Evolutionary conservation across 75 land plant species (phyloP).

Genomic region (Pseudotsuga menziesii): DNA sequence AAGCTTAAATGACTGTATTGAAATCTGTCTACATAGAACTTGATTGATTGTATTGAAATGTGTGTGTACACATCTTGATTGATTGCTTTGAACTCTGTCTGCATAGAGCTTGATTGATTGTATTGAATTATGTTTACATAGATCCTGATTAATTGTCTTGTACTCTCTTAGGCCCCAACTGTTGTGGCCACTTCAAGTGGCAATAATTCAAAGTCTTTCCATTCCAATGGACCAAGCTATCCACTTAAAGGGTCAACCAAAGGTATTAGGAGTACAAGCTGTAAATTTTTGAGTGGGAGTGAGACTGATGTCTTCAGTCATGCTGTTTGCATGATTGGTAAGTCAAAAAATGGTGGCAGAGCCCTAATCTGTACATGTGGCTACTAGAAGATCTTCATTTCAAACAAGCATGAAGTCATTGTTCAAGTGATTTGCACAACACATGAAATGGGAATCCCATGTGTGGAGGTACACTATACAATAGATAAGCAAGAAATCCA

Average conservation of each 20-base stretch:
- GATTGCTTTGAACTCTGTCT: background rate
- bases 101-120: background rate
- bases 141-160: background rate
- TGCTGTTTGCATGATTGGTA: slow-evolving; percentile 7
- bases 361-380: slow-evolving; percentile 48
- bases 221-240: background rate
- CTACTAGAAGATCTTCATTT: slow-evolving; percentile 73
- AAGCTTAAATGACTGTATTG: background rate
- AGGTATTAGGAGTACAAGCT: background rate
- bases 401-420: slow-evolving; percentile 92
- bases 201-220: slow-evolving; percentile 2
- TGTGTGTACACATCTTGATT: background rate
- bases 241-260: background rate
- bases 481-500: slow-evolving; percentile 83
- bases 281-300: background rate
- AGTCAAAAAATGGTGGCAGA: slow-evolving; percentile 28
- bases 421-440: slow-evolving; percentile 91
- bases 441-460: slow-evolving; percentile 98
- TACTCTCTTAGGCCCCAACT: background rate
- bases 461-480: slow-evolving; percentile 91
- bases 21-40: background rate
- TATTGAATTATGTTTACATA: background rate
- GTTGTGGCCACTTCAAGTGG: background rate
- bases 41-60: background rate
- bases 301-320: slow-evolving; percentile 2